Percentiles rank a stretch among this genome's conserved stretches.
These are phyloP conservation scores for Fonsecaea multimorphosa DNA, from an alignment of 2,329 filamentous ascomycete species.

Conservation along the genomic window DNA sequence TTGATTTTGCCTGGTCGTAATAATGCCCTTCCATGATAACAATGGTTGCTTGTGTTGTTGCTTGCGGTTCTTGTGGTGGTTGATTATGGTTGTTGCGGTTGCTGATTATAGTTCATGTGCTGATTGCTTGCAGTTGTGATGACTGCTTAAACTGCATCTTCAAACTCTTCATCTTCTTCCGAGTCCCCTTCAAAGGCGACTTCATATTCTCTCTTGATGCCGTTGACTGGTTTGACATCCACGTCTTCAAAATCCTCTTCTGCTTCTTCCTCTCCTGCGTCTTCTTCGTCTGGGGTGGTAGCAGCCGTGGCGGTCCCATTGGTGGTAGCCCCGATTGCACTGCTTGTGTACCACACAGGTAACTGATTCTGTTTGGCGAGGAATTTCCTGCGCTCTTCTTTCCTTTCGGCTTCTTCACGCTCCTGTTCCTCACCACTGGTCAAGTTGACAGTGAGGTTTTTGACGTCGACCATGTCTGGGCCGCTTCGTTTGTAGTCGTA, in stretches of 20 bases:
- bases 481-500: constrained; percentile 42
- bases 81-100: background rate
- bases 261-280: constrained; percentile 37
- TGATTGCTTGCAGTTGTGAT: too few relatives aligned
- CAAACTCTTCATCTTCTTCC: constrained; percentile 42
- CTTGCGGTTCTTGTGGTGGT: too few relatives aligned
- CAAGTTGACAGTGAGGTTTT: constrained; percentile 56
- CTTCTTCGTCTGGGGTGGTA: constrained; percentile 30
- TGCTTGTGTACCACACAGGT: constrained; percentile 58
- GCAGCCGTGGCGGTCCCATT: constrained; percentile 17
- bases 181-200: constrained; percentile 31
- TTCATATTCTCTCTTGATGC: constrained; percentile 35
- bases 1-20: too few relatives aligned
- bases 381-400: constrained; percentile 54
- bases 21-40: background rate
- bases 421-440: constrained; percentile 53
- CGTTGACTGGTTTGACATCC: constrained; percentile 25
- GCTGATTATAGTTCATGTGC: too few relatives aligned
- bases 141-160: constrained; percentile 33
- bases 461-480: constrained; percentile 51
- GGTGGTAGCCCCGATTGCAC: constrained; percentile 32
- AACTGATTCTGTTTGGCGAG: constrained; percentile 59
- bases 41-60: background rate
- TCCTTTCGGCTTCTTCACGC: constrained; percentile 55
- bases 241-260: constrained; percentile 40